phyloP scores from a whole-genome alignment of 768 basidiomycete genomes.

The Tricholoma matsutake region DNA sequence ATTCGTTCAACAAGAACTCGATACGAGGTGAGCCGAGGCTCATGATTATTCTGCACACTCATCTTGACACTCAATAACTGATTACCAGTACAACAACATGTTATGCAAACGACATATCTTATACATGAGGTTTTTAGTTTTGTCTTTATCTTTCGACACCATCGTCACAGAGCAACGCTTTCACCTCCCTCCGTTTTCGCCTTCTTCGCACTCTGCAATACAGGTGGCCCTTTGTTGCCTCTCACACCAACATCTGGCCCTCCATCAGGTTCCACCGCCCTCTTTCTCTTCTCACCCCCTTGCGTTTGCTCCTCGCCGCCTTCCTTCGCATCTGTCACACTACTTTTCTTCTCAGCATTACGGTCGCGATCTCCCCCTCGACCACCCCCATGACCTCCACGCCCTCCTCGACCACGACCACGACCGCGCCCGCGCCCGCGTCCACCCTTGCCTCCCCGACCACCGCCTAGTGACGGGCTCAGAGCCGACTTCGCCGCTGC shows the following conservation, averaged over 20 bases:
- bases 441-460: slow-evolving; percentile 32
- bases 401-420: slow-evolving; percentile 44
- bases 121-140: not conserved
- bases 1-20: too few relatives aligned
- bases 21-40: too few relatives aligned
- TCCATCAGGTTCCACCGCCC: slow-evolving; percentile 75
- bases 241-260: slow-evolving; percentile 66
- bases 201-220: slow-evolving; percentile 42
- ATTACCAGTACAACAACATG: slow-evolving; percentile 12
- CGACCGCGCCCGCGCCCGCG: slow-evolving; percentile 45
- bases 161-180: slow-evolving; percentile 14
- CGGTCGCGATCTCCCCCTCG: slow-evolving; percentile 41
- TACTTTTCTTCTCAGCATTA: slow-evolving; percentile 21
- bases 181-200: slow-evolving; percentile 38
- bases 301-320: slow-evolving; percentile 37
- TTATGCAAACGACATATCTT: not conserved
- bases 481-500: slow-evolving; percentile 56
- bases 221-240: slow-evolving; percentile 58
- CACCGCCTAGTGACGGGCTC: slow-evolving; percentile 20
- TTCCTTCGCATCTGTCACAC: slow-evolving; percentile 30
- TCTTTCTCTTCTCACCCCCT: slow-evolving; percentile 73
- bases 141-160: not conserved
- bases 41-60: too few relatives aligned
- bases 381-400: slow-evolving; percentile 34
- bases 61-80: not conserved